Base-by-base conservation (phyloP, 208 protist genomes). In the Angomonas deanei region DNA sequence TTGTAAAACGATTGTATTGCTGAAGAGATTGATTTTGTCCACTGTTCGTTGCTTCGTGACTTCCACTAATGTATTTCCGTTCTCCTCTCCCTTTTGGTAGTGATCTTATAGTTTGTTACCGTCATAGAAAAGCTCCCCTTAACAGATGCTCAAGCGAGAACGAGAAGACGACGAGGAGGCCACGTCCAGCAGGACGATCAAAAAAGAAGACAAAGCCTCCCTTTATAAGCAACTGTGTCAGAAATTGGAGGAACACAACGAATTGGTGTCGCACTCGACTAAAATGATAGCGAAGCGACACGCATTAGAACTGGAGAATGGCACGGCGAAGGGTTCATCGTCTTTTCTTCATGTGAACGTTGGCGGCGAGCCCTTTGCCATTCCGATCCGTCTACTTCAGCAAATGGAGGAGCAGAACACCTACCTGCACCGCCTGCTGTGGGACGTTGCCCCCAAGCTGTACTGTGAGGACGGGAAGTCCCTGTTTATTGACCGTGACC, bases 401-500 rank as follows among this genome's bases (percentile, higher is more conserved):
- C 8, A 42, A 42, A n/a, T 58, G 19, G 68, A 58, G 17, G 75
- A 85, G 17, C 34, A 34, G 15, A 48, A 39, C 31, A 73, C 66
- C 42, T 74, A 68, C 23, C 79, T 84, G 50, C 66, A 79, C 60
- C 30, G 72, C 8, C 64, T 84, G 2, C 50, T 84, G 19, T 36
- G 66, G 3, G 61, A 76, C 8, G 50, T 42, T 10, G 63, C 19
- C 0, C 34, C 31, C 3, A 58, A 48, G 15, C 68, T 84, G 8
- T 76, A 89, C 38, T 70, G 68, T 33, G 86, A 93, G 63, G 69
- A 66, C 32, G 76, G 39, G 21, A 69, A 78, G 11, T 71, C 74
- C 21, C 70, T 93, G 32, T 96, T 94, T 63, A 80, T 96, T 39
- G 88, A 96, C 64, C 89, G 91, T 47, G 91, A 96, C 66, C 86